A percentile compares a stretch with the other conserved stretches of the same genome.
Evolutionary conservation across 2,329 filamentous ascomycete species (phyloP).

Genomic region (Exserohilum turcica): DNA sequence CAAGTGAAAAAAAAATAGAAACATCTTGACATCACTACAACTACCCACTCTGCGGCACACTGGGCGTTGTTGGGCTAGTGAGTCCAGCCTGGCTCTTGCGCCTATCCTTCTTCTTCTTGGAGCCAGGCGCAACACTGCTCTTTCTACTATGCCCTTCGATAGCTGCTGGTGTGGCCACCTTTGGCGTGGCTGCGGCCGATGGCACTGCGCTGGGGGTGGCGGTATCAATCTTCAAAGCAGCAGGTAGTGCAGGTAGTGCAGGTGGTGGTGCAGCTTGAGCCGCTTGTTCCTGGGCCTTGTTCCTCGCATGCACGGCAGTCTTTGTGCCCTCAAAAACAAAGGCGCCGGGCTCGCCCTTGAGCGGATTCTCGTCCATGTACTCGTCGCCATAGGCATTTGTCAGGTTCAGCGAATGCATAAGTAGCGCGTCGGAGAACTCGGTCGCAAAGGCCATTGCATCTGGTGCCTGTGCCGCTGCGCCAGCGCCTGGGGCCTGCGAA

Average conservation of each 20-base stretch:
- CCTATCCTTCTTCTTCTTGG: constrained; percentile 41
- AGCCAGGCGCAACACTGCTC: constrained; percentile 32
- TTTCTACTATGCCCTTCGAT: constrained; percentile 30
- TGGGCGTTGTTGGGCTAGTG: constrained; percentile 42
- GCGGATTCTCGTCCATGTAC: constrained; percentile 67
- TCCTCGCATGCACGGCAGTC: constrained; percentile 49
- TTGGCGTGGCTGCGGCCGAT: constrained; percentile 39
- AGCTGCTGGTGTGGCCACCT: constrained; percentile 24
- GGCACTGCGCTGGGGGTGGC: constrained; percentile 32
- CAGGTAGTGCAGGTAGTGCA: constrained; percentile 21
- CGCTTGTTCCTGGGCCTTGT: constrained; percentile 43
- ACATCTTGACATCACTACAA: too few species aligned
- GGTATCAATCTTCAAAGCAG: constrained; percentile 23
- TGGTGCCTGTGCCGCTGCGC: constrained; percentile 10
- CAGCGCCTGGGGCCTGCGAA: constrained; percentile 29
- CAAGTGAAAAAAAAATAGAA: not conserved
- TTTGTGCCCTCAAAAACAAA: constrained; percentile 61
- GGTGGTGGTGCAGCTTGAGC: constrained; percentile 20
- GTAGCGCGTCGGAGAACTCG: constrained; percentile 41
- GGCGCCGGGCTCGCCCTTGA: constrained; percentile 66
- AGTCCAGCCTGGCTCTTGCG: constrained; percentile 47
- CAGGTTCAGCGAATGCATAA: constrained; percentile 56
- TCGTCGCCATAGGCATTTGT: constrained; percentile 62
- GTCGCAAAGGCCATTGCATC: constrained; percentile 24
- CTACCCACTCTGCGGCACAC: constrained; percentile 7